These are phyloP conservation scores for Elasticomyces elasticus DNA, from an alignment of 495 filamentous ascomycete genomes.

Conservation along the genomic window DNA sequence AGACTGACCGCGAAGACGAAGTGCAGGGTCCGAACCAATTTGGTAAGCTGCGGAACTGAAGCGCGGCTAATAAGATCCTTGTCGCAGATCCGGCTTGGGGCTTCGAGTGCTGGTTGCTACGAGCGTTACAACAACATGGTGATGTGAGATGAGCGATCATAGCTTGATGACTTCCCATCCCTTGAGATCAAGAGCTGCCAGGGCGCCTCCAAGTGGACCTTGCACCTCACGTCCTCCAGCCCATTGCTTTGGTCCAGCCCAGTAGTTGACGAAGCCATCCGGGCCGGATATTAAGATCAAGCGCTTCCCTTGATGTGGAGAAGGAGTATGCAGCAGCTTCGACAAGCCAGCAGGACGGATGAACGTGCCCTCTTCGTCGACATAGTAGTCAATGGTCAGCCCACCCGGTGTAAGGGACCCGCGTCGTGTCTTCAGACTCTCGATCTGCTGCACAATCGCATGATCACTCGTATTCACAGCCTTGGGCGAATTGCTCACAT, in stretches of 20 bases:
- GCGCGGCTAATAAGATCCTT: neutral
- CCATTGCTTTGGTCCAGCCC: slow-evolving; percentile 70
- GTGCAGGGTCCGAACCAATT: neutral
- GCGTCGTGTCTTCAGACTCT: slow-evolving; percentile 39
- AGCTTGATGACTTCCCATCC: slow-evolving; percentile 57
- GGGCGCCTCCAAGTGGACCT: slow-evolving; percentile 46
- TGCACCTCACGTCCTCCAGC: slow-evolving; percentile 60
- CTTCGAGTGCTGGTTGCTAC: neutral
- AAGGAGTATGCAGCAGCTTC: slow-evolving; percentile 16
- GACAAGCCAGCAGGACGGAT: slow-evolving; percentile 47
- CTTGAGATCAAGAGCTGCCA: slow-evolving; percentile 42
- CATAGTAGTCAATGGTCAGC: slow-evolving; percentile 59
- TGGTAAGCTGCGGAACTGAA: neutral
- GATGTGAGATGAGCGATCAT: slow-evolving; percentile 28
- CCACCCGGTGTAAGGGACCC: slow-evolving; percentile 27
- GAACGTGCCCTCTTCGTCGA: slow-evolving; percentile 64
- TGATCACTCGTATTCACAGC: slow-evolving; percentile 23
- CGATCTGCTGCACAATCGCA: slow-evolving; percentile 49
- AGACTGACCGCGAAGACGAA: neutral
- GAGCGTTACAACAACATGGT: too few relatives aligned
- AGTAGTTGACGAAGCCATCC: slow-evolving; percentile 73
- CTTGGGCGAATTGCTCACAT: neutral
- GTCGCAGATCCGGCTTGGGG: neutral
- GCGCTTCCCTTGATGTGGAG: slow-evolving; percentile 34
- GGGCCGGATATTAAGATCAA: slow-evolving; percentile 77